phyloP scores from a whole-genome alignment of 352 stramenopile species.

The Globisporangium irregulare region DNA sequence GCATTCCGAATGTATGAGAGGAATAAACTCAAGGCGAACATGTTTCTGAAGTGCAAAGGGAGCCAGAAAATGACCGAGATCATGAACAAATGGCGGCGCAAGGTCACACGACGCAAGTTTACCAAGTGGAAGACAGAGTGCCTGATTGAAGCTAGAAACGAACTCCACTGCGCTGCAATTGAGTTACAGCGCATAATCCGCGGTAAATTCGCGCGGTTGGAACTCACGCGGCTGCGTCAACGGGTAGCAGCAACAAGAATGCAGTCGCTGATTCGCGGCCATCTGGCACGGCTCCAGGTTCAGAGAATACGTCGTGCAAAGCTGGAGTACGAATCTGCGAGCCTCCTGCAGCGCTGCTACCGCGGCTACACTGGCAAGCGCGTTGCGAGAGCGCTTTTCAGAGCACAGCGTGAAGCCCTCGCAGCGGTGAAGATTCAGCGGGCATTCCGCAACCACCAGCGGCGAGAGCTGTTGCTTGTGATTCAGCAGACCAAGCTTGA shows the following conservation, averaged over 20 bases:
- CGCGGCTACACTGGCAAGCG: slow-evolving; percentile 77
- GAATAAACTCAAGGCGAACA: slow-evolving; percentile 75
- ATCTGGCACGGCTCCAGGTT: slow-evolving; percentile 25
- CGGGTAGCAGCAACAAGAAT: slow-evolving; percentile 36
- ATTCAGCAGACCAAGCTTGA: slow-evolving; percentile 70
- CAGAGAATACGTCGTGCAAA: slow-evolving; percentile 28
- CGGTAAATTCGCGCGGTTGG: slow-evolving; percentile 40
- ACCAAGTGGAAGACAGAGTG: slow-evolving; percentile 48
- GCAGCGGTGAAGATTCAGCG: slow-evolving; percentile 64
- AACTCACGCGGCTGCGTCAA: slow-evolving; percentile 21
- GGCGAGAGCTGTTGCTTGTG: slow-evolving; percentile 46
- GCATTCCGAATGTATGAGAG: slow-evolving; percentile 63
- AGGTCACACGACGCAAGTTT: slow-evolving; percentile 44
- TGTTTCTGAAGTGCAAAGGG: slow-evolving; percentile 84
- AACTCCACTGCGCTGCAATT: slow-evolving; percentile 55
- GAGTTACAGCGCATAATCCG: slow-evolving; percentile 70
- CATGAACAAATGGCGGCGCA: slow-evolving; percentile 62
- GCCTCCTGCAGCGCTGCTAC: slow-evolving; percentile 69
- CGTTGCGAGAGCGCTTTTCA: slow-evolving; percentile 57
- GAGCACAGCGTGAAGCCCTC: slow-evolving; percentile 53
- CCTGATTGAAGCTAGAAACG: slow-evolving; percentile 46
- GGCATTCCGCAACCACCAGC: slow-evolving; percentile 61
- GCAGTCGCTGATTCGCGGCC: slow-evolving; percentile 52
- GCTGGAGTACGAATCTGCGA: slow-evolving; percentile 45
- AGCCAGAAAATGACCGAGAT: slow-evolving; percentile 66